A percentile compares a stretch with the other conserved stretches of the same genome.
phyloP scores from a whole-genome alignment of 176 grass and related monocot species.

The Poa annua region DNA sequence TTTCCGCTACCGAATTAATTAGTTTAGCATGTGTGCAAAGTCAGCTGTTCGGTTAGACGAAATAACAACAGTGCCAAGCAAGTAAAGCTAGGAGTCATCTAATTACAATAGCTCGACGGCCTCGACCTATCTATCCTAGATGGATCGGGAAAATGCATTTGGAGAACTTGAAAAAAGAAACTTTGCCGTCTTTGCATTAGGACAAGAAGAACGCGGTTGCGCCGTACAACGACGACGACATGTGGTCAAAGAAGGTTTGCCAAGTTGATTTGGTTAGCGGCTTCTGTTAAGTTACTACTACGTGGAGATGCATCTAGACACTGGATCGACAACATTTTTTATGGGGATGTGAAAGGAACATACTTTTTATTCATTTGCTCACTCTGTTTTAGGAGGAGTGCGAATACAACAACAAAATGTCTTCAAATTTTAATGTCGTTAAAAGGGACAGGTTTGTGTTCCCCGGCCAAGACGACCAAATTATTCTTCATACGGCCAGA shows the following conservation, averaged over 20 bases:
- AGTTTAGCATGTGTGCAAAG: background rate
- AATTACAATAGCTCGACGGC: background rate
- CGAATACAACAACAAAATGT: no score
- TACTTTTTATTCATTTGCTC: background rate
- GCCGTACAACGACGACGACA: background rate
- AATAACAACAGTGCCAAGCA: background rate
- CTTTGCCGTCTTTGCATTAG: background rate
- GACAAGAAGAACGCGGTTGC: background rate
- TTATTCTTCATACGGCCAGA: background rate
- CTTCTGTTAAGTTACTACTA: background rate
- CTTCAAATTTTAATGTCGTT: no score
- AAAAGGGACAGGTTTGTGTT: background rate
- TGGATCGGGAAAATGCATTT: no score
- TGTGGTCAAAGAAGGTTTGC: slow-evolving; percentile 30
- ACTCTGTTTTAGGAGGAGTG: background rate
- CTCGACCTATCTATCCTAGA: background rate
- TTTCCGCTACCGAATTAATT: background rate
- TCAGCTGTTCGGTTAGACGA: background rate
- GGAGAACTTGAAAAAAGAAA: background rate
- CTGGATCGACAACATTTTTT: background rate
- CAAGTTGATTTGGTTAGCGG: background rate
- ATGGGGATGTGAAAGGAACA: slow-evolving; percentile 38
- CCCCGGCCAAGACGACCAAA: background rate
- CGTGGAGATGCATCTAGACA: slow-evolving; percentile 8
- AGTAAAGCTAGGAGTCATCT: background rate